Percentiles rank a stretch among this genome's conserved stretches.
phyloP scores from a whole-genome alignment of 1,284 basidiomycete genomes.

The Mycena sp. region DNA sequence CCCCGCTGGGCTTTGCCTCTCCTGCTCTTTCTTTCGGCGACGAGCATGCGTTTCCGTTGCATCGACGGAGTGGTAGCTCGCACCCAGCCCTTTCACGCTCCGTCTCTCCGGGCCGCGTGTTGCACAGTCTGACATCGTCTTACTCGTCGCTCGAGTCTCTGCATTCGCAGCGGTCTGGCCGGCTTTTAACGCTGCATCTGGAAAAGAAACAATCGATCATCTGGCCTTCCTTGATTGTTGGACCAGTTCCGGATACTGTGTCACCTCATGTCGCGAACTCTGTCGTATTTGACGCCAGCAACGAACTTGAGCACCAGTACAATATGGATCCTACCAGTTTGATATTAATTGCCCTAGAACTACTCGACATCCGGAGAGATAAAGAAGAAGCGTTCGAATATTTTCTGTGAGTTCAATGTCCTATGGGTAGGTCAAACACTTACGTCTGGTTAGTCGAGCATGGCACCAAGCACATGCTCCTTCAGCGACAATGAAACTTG shows the following conservation, averaged over 20 bases:
- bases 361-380: slow-evolving; percentile 75
- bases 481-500: slow-evolving; percentile 77
- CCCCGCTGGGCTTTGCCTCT: slow-evolving; percentile 63
- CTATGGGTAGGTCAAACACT: slow-evolving; percentile 8
- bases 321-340: slow-evolving; percentile 87
- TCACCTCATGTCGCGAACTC: slow-evolving; percentile 62
- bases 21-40: slow-evolving; percentile 64
- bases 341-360: slow-evolving; percentile 71
- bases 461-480: slow-evolving; percentile 81
- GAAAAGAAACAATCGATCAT: slow-evolving; percentile 82
- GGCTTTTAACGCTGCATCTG: slow-evolving; percentile 76
- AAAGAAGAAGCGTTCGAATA: slow-evolving; percentile 81
- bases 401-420: slow-evolving; percentile 65
- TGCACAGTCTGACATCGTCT: slow-evolving; percentile 69
- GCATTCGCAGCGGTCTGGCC: slow-evolving; percentile 62
- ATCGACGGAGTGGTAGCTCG: slow-evolving; percentile 44
- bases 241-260: slow-evolving; percentile 71
- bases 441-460: slow-evolving; percentile 63
- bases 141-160: slow-evolving; percentile 80
- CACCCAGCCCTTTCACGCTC: slow-evolving; percentile 55
- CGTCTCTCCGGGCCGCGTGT: slow-evolving; percentile 62
- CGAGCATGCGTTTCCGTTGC: slow-evolving; percentile 48
- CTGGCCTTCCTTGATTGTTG: slow-evolving; percentile 80
- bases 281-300: slow-evolving; percentile 58
- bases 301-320: slow-evolving; percentile 67